These are phyloP conservation scores for Chernovozyma aurita DNA, from an alignment of 1,139 yeast genomes.

Conservation along the genomic window DNA sequence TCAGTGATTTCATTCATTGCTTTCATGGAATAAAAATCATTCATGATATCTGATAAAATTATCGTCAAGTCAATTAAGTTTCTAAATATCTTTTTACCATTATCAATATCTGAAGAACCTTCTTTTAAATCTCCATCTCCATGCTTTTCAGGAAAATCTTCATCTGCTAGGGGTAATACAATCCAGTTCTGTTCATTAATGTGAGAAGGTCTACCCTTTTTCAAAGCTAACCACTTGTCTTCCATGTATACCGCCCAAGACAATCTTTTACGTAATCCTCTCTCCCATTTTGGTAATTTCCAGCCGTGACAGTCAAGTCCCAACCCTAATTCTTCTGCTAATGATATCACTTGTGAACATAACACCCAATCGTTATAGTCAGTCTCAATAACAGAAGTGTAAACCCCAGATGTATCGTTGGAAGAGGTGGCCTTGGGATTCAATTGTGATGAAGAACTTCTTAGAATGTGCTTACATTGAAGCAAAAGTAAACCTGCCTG, in stretches of 20 bases:
- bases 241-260: conserved; percentile 94
- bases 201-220: conserved; percentile 80
- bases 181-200: conserved; percentile 65
- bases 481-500: conserved; percentile 70
- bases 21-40: conserved; percentile 64
- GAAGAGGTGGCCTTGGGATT: not conserved
- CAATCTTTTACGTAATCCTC: conserved; percentile 73
- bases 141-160: conserved; percentile 69
- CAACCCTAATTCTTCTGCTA: conserved; percentile 81
- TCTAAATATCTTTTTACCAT: conserved; percentile 67
- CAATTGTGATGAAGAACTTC: conserved; percentile 7
- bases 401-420: too few relatives aligned
- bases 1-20: conserved; percentile 54
- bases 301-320: conserved; percentile 83
- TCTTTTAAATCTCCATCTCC: conserved; percentile 55
- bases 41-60: conserved; percentile 69
- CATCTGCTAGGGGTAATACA: conserved; percentile 57
- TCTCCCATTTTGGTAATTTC: conserved; percentile 91
- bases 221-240: conserved; percentile 81
- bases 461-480: conserved; percentile 54
- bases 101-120: conserved; percentile 66
- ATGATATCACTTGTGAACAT: conserved; percentile 79
- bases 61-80: conserved; percentile 64
- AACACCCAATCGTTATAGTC: conserved; percentile 77
- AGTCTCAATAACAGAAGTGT: conserved; percentile 27